Conservation (phyloP, 2,329 filamentous ascomycete species). For the Pseudogymnoascus sp. region DNA sequence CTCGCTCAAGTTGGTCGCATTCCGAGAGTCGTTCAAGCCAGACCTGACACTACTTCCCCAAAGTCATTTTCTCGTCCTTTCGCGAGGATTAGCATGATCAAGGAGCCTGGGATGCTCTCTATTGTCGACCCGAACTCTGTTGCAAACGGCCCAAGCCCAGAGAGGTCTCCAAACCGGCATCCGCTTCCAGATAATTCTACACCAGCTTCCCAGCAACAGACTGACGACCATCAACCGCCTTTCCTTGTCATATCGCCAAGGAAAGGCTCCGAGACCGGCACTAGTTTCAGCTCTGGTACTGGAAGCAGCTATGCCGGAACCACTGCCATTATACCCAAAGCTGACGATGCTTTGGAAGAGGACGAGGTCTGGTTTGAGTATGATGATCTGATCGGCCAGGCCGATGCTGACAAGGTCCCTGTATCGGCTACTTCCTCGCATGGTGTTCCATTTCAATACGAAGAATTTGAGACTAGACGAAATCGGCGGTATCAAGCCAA, state of each 20-base stretch:
- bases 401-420: constrained; percentile 38
- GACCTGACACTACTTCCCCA: constrained; percentile 59
- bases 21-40: constrained; percentile 68
- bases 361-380: constrained; percentile 90
- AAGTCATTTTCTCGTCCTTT: constrained; percentile 86
- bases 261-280: constrained; percentile 61
- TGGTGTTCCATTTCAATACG: constrained; percentile 49
- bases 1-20: constrained; percentile 80
- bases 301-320: constrained; percentile 50
- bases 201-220: neutral
- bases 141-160: constrained; percentile 40
- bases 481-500: constrained; percentile 17
- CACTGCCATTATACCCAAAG: constrained; percentile 58
- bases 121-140: constrained; percentile 35
- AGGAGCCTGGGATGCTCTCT: constrained; percentile 22
- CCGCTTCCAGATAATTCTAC: neutral
- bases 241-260: constrained; percentile 69
- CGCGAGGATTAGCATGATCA: constrained; percentile 43
- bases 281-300: constrained; percentile 55
- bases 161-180: constrained; percentile 21
- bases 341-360: constrained; percentile 58
- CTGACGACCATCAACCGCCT: neutral
- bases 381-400: constrained; percentile 75
- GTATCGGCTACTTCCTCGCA: constrained; percentile 50
- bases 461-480: constrained; percentile 35